Evolutionary conservation across 352 stramenopile species (phyloP).

Genomic region (Blastocystis sp.): DNA sequence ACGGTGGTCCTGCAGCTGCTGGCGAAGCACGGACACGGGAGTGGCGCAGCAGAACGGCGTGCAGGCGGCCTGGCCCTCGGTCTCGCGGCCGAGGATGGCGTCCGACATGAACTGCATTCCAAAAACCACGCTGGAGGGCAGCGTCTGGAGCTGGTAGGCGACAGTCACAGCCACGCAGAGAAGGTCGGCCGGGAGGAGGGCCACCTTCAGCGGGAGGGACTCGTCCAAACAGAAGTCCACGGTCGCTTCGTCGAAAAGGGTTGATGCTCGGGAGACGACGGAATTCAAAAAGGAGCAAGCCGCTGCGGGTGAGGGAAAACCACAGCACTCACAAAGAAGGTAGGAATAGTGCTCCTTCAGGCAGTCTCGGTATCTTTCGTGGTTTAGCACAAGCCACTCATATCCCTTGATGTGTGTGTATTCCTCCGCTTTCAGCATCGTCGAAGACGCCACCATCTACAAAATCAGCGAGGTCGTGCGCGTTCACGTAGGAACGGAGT

Average conservation of each 20-base stretch:
- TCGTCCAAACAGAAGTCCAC: neutral
- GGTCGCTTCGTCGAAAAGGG: neutral
- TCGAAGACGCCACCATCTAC: slow-evolving; percentile 9
- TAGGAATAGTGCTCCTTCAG: slow-evolving; percentile 46
- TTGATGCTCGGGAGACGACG: neutral
- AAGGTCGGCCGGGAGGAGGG: slow-evolving; percentile 14
- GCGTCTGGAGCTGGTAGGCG: neutral
- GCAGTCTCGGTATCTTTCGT: slow-evolving; percentile 12
- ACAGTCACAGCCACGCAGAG: slow-evolving; percentile 28
- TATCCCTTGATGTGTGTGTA: slow-evolving; percentile 48
- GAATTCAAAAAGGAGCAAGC: slow-evolving; percentile 51
- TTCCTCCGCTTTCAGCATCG: slow-evolving; percentile 18
- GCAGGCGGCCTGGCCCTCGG: neutral
- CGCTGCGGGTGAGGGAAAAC: neutral
- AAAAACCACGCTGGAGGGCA: slow-evolving; percentile 12
- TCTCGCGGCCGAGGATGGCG: neutral
- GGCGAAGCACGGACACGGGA: neutral
- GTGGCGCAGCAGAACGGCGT: neutral
- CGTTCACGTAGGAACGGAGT: slow-evolving; percentile 46
- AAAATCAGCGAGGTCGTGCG: neutral
- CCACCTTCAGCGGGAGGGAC: neutral
- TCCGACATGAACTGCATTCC: slow-evolving; percentile 29
- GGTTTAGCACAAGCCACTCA: slow-evolving; percentile 58
- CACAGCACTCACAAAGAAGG: neutral
- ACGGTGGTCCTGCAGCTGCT: neutral